Evolutionary conservation across 306 rosid species (phyloP).

Genomic region (Astragalus glycyphyllos): DNA sequence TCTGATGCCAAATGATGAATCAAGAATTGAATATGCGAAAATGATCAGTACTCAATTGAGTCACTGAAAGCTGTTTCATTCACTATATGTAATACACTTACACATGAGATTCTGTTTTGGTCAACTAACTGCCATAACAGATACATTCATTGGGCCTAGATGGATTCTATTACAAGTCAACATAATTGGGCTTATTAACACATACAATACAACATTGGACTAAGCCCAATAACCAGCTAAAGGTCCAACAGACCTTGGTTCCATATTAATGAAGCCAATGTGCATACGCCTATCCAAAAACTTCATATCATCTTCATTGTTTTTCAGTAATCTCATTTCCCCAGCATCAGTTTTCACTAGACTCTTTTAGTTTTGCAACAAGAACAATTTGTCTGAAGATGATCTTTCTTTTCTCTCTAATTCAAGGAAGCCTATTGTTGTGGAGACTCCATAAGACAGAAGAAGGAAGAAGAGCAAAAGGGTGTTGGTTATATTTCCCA

Average conservation of each 20-base stretch:
- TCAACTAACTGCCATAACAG: no score
- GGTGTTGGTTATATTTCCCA: slow-evolving; percentile 51
- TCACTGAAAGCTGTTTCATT: no score
- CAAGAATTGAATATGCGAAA: no score
- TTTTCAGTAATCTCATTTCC: slow-evolving; percentile 65
- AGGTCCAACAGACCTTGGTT: slow-evolving; percentile 77
- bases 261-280: slow-evolving; percentile 84
- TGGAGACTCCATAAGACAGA: slow-evolving; percentile 56
- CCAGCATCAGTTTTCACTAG: slow-evolving; percentile 77
- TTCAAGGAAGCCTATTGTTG: slow-evolving; percentile 36
- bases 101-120: no score
- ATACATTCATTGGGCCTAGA: no score
- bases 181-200: no score
- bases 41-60: no score
- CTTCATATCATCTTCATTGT: slow-evolving; percentile 39
- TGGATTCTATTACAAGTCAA: no score
- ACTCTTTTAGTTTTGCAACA: slow-evolving; percentile 52
- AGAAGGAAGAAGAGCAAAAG: slow-evolving; percentile 55
- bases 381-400: slow-evolving; percentile 45
- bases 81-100: no score
- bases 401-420: slow-evolving; percentile 11
- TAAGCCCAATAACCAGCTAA: no score
- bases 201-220: no score
- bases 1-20: no score
- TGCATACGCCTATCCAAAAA: slow-evolving; percentile 61